A percentile compares a stretch with the other conserved stretches of the same genome.
phyloP scores from a whole-genome alignment of 441 rosid genomes.

The Croton setiger region DNA sequence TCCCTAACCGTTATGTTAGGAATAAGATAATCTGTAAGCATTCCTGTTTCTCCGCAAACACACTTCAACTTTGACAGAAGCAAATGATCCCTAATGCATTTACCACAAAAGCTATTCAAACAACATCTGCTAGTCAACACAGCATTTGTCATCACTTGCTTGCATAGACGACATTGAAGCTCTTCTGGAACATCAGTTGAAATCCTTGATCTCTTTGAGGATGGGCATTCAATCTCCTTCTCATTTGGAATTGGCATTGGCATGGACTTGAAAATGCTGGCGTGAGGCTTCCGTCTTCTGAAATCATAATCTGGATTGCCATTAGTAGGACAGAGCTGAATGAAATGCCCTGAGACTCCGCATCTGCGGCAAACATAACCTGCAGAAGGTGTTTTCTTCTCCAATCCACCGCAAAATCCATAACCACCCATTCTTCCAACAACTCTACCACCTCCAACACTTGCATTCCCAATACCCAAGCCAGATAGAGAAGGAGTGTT shows the following conservation, averaged over 20 bases:
- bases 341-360: slow-evolving; percentile 67
- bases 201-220: slow-evolving; percentile 36
- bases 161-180: slow-evolving; percentile 74
- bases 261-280: slow-evolving; percentile 21
- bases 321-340: slow-evolving; percentile 90
- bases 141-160: slow-evolving; percentile 86
- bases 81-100: slow-evolving; percentile 39
- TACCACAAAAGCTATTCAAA: slow-evolving; percentile 65
- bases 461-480: background rate
- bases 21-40: slow-evolving; percentile 64
- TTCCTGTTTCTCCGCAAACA: slow-evolving; percentile 59
- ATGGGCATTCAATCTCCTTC: slow-evolving; percentile 64
- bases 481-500: background rate
- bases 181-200: slow-evolving; percentile 72
- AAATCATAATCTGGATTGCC: slow-evolving; percentile 79
- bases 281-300: slow-evolving; percentile 62
- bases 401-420: background rate
- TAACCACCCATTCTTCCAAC: background rate
- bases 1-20: slow-evolving; percentile 81
- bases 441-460: background rate
- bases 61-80: slow-evolving; percentile 28
- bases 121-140: slow-evolving; percentile 83
- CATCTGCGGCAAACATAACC: slow-evolving; percentile 85
- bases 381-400: slow-evolving; percentile 63
- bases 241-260: slow-evolving; percentile 70